Evolutionary conservation across 2,329 filamentous ascomycete genomes (phyloP), one percentile per base, ranked within the genome.

Genomic region (Aspergillus viridinutans): DNA sequence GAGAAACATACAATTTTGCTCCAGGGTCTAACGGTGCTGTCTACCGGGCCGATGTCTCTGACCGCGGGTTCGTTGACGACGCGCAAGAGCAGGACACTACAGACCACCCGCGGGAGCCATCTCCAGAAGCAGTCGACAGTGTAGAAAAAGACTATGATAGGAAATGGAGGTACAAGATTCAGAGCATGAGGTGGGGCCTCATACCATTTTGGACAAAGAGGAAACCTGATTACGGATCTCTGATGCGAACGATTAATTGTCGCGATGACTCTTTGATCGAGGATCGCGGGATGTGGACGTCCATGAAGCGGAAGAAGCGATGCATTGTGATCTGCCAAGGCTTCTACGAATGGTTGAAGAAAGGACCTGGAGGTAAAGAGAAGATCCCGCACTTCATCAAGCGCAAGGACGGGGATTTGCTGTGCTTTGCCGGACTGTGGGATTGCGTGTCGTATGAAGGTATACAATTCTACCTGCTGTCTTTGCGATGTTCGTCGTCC

Each of bases 291-390:
- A 90, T 97, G 86, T 97, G 94, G 94, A 88, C 84, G 45, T 85
- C 84, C 1, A 95, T 97, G 89, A 97, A 97, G 76, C 85, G 87
- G 59, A 85, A 83, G 64, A 96, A 97, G 76, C 83, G 94, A 29
- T 97, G 94, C 71, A 80, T 97, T 23, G 85, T 97, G 9, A 71
- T 96, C 5, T 92, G 90, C 9, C 89, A 97, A 73, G 94, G 94
- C 1, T 99, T 97, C 74, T 99, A 91, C 68, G 94, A 99, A 74
- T 97, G 94, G 94, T 78, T 95, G 58, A 93, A 93, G 74, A 90
- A 87, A 66, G 87, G 84, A 67, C 54, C 80, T 67, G 81, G 82
- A 1, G 82, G 85, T 6, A 92, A 89, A 64, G 88, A 94, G 54
- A 95, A 90, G 75, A 77, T 93, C 1, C 93, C 94, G 10, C 86